Evolutionary conservation across 805 yeast genomes (phyloP).

Genomic region (Jamesozyma spencerorum): DNA sequence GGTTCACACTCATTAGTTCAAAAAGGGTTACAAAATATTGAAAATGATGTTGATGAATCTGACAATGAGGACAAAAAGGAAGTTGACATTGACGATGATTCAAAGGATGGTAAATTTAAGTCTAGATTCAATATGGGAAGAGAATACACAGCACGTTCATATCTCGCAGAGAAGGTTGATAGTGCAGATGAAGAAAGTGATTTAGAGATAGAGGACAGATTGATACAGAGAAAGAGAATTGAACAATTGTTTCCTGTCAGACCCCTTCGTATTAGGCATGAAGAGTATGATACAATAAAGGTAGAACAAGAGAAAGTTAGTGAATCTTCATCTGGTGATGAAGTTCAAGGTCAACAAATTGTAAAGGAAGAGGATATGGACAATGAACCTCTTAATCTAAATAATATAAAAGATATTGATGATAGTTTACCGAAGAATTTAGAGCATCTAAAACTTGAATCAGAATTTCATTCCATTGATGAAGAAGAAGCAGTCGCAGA

Average conservation of each 20-base stretch:
- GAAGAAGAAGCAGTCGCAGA: slow-evolving; percentile 32
- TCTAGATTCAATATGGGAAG: slow-evolving; percentile 55
- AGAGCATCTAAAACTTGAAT: slow-evolving; percentile 20
- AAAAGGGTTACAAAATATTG: slow-evolving; percentile 18
- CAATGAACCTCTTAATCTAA: slow-evolving; percentile 9
- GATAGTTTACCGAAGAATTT: slow-evolving; percentile 23
- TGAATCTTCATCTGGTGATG: slow-evolving; percentile 19
- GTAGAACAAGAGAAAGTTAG: slow-evolving; percentile 24
- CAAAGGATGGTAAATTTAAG: slow-evolving; percentile 23
- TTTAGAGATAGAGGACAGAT: slow-evolving; percentile 19
- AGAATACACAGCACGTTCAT: slow-evolving; percentile 41
- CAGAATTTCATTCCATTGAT: slow-evolving; percentile 26
- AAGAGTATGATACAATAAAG: slow-evolving; percentile 31
- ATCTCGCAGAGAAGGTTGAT: slow-evolving; percentile 6
- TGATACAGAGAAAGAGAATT: slow-evolving; percentile 19
- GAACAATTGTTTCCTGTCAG: slow-evolving; percentile 55
- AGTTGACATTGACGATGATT: slow-evolving; percentile 22
- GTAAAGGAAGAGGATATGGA: slow-evolving; percentile 17
- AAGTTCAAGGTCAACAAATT: slow-evolving; percentile 17
- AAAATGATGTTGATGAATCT: slow-evolving; percentile 23
- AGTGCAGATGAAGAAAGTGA: slow-evolving; percentile 16
- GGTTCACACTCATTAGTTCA: slow-evolving; percentile 14
- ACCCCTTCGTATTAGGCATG: slow-evolving; percentile 46
- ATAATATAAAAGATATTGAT: slow-evolving; percentile 17
- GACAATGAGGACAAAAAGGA: slow-evolving; percentile 35